Evolutionary conservation across 2,329 filamentous ascomycete genomes (phyloP).

Genomic region (Cercospora sojina): DNA sequence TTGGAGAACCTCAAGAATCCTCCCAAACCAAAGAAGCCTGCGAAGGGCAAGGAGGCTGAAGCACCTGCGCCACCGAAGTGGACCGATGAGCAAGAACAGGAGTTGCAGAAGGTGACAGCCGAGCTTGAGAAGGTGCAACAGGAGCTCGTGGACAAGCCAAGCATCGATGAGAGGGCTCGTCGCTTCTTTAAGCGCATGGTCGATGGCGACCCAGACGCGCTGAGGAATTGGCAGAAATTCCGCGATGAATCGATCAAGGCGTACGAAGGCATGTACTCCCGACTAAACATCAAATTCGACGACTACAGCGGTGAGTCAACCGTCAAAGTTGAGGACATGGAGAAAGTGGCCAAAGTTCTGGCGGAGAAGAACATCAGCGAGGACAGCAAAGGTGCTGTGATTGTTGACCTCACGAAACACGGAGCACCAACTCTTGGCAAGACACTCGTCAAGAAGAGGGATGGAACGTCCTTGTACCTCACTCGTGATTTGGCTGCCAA

Average conservation of each 20-base stretch:
- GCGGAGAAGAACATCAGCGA: constrained; percentile 62
- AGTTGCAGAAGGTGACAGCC: constrained; percentile 51
- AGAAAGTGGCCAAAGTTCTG: constrained; percentile 58
- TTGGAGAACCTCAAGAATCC: constrained; percentile 43
- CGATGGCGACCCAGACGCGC: constrained; percentile 58
- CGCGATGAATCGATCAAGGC: constrained; percentile 63
- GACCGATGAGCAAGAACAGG: constrained; percentile 49
- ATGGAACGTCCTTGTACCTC: constrained; percentile 67
- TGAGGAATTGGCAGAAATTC: constrained; percentile 63
- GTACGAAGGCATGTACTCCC: constrained; percentile 63
- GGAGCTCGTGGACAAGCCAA: constrained; percentile 52
- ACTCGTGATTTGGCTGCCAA: constrained; percentile 68
- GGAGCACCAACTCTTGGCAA: constrained; percentile 66
- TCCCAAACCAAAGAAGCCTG: constrained; percentile 42
- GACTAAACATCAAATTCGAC: constrained; percentile 64
- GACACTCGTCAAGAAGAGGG: constrained; percentile 65
- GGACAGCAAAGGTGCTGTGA: constrained; percentile 63
- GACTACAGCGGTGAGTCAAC: constrained; percentile 70
- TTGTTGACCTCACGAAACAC: constrained; percentile 70
- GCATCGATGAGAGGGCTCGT: constrained; percentile 72
- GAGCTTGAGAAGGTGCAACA: constrained; percentile 50
- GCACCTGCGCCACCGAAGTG: constrained; percentile 31
- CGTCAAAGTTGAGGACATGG: constrained; percentile 62
- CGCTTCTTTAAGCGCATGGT: constrained; percentile 69
- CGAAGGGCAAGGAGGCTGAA: constrained; percentile 48